Evolutionary conservation across 352 stramenopile species (phyloP).

Genomic region (Phytopythium chamaehyphon): DNA sequence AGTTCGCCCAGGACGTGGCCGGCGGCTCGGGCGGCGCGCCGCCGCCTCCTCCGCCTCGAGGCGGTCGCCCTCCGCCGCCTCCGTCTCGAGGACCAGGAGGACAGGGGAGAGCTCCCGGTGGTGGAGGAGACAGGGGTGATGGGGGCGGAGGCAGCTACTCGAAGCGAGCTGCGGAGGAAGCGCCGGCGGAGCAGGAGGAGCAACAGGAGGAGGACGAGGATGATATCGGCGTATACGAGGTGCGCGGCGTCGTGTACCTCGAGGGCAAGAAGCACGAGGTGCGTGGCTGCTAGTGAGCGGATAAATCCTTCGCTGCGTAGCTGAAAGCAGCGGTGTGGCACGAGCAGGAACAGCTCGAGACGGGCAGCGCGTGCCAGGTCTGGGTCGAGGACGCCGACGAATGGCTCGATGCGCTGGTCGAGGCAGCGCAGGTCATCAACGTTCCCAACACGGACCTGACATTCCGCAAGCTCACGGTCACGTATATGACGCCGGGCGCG

Average conservation of each 20-base stretch:
- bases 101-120: neutral
- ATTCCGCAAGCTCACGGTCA: constrained; percentile 58
- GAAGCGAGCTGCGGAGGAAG: neutral
- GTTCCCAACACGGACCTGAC: constrained; percentile 65
- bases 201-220: constrained; percentile 43
- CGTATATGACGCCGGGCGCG: constrained; percentile 52
- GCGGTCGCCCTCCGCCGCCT: neutral
- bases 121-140: too few relatives aligned
- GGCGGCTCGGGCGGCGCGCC: constrained; percentile 13
- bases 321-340: neutral
- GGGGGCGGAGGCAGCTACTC: too few relatives aligned
- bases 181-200: constrained; percentile 7
- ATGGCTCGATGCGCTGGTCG: constrained; percentile 74
- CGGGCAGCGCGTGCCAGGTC: constrained; percentile 72
- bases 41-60: constrained; percentile 25
- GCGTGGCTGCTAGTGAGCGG: neutral
- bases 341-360: constrained; percentile 41
- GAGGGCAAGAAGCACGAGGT: constrained; percentile 76
- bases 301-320: neutral
- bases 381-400: constrained; percentile 75
- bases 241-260: constrained; percentile 69
- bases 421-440: constrained; percentile 46
- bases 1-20: constrained; percentile 57
- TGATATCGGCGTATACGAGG: constrained; percentile 64
- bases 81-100: neutral